These are phyloP conservation scores for Rhodotorula glutinis DNA, from an alignment of 1,284 basidiomycete species.

Conservation along the genomic window DNA sequence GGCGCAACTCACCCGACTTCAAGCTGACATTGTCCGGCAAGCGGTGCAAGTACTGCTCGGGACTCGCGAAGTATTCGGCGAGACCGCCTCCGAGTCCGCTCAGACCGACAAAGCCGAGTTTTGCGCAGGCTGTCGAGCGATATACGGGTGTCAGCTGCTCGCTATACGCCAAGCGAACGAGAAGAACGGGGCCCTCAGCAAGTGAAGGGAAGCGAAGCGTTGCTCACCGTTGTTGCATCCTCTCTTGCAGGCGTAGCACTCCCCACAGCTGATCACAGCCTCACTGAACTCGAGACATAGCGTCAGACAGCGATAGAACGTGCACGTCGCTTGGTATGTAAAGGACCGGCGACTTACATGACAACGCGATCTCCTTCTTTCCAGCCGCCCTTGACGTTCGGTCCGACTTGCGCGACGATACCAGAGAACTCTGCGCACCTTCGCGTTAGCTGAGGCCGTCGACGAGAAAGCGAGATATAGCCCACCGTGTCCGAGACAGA, in stretches of 20 bases:
- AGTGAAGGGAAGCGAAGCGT: too few species aligned
- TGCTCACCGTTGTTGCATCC: slow-evolving; percentile 29
- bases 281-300: slow-evolving; percentile 38
- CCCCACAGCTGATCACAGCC: slow-evolving; percentile 44
- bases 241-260: slow-evolving; percentile 29
- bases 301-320: too few species aligned
- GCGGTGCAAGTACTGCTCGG: slow-evolving; percentile 44
- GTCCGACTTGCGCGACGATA: slow-evolving; percentile 45
- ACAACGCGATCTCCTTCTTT: slow-evolving; percentile 46
- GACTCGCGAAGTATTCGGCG: slow-evolving; percentile 45
- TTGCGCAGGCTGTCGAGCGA: slow-evolving; percentile 40
- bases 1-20: slow-evolving; percentile 41
- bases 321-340: too few species aligned
- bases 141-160: neutral
- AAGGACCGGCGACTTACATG: slow-evolving; percentile 40
- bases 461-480: slow-evolving; percentile 18
- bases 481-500: slow-evolving; percentile 48
- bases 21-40: slow-evolving; percentile 44
- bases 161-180: too few species aligned
- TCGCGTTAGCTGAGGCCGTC: neutral
- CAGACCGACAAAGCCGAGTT: slow-evolving; percentile 44
- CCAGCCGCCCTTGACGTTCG: slow-evolving; percentile 40
- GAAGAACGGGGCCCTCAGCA: too few species aligned
- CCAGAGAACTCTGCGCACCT: slow-evolving; percentile 45
- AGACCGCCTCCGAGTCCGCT: slow-evolving; percentile 34